A percentile compares a stretch with the other conserved stretches of the same genome.
phyloP scores from a whole-genome alignment of 2,329 filamentous ascomycete species.

The Bipolaris bicolor region DNA sequence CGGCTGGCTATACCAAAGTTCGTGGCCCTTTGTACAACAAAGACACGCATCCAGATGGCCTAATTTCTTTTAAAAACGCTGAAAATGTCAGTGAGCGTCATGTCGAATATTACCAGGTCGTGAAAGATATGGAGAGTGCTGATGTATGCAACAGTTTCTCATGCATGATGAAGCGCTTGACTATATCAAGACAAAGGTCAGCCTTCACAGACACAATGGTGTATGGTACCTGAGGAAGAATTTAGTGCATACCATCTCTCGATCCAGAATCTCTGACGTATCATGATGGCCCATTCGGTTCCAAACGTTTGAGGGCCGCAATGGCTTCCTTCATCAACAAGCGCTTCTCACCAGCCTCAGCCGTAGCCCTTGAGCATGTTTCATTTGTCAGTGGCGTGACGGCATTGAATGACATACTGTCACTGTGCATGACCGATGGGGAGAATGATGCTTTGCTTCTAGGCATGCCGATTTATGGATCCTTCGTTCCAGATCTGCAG shows the following conservation, averaged over 20 bases:
- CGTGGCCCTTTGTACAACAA: constrained; percentile 6
- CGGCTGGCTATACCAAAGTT: constrained; percentile 13
- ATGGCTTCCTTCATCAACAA: constrained; percentile 10
- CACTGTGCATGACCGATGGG: constrained; percentile 10
- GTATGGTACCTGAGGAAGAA: not conserved
- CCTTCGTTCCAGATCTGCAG: constrained; percentile 9
- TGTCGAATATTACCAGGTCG: not conserved
- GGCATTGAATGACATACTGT: constrained; percentile 12
- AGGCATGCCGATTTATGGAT: constrained; percentile 15
- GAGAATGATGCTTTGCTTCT: constrained; percentile 11
- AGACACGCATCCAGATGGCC: constrained; percentile 2
- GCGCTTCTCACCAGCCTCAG: constrained; percentile 7
- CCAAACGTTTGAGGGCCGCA: constrained; percentile 5
- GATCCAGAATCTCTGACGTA: constrained; percentile 8
- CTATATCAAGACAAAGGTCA: constrained; percentile 11
- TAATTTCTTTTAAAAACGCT: constrained; percentile 8
- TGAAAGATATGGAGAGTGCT: not conserved
- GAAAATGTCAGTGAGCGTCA: constrained; percentile 5
- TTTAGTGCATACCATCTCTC: constrained; percentile 3
- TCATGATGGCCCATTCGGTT: constrained; percentile 12
- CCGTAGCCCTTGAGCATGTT: constrained; percentile 2
- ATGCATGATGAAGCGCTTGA: constrained; percentile 6
- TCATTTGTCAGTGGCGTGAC: constrained; percentile 11
- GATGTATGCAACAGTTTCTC: constrained; percentile 1
- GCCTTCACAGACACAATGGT: not conserved